Percentiles rank a stretch among this genome's conserved stretches.
phyloP scores from a whole-genome alignment of 192 early-diverging fungal genomes.

The Coemansia sp. region DNA sequence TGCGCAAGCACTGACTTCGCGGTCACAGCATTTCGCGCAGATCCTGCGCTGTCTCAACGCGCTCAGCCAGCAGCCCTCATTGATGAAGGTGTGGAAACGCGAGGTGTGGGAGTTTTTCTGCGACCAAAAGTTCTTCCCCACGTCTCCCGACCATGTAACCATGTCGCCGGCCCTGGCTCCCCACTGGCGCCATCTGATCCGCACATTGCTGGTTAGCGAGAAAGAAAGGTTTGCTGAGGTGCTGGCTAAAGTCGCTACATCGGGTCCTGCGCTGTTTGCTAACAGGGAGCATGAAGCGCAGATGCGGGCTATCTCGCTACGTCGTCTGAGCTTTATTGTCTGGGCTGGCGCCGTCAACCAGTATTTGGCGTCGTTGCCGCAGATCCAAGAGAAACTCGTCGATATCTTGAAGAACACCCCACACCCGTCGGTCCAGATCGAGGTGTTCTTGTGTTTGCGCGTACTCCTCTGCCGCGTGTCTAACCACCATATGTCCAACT shows the following conservation, averaged over 20 bases:
- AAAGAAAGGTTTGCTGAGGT: constrained; percentile 77
- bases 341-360: constrained; percentile 75
- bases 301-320: constrained; percentile 65
- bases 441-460: constrained; percentile 83
- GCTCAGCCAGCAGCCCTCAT: constrained; percentile 39
- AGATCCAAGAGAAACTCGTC: constrained; percentile 85
- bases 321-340: constrained; percentile 80
- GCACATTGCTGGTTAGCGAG: constrained; percentile 70
- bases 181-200: constrained; percentile 72
- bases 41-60: constrained; percentile 38
- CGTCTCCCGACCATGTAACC: constrained; percentile 19
- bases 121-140: constrained; percentile 51
- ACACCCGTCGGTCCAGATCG: constrained; percentile 72
- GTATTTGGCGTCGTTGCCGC: constrained; percentile 75
- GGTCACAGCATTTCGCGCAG: constrained; percentile 41
- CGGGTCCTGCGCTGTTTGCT: constrained; percentile 71
- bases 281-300: constrained; percentile 80
- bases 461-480: constrained; percentile 80
- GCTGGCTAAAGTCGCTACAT: constrained; percentile 64
- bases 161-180: constrained; percentile 44
- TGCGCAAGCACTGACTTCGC: constrained; percentile 26
- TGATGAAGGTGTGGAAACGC: constrained; percentile 52
- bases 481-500: constrained; percentile 79
- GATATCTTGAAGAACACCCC: constrained; percentile 77
- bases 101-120: constrained; percentile 55